Evolutionary conservation across 2,329 filamentous ascomycete genomes (phyloP), one percentile per base, ranked within the genome.

Genomic region (Phialocephala subalpina): DNA sequence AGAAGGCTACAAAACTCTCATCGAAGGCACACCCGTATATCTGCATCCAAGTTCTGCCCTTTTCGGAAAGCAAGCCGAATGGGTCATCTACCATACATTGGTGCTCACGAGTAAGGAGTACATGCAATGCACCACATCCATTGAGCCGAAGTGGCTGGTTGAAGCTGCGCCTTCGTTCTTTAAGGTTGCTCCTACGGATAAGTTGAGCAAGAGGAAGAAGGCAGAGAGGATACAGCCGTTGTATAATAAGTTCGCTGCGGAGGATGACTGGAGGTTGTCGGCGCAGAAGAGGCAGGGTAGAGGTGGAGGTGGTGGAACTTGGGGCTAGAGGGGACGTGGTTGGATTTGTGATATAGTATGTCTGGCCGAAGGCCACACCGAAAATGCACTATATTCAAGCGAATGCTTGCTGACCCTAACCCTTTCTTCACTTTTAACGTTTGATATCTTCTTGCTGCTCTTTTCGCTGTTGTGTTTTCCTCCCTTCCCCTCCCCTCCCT

Each of bases 121-220:
- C 80, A 98, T 99, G 96, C 94, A 97, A 75, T 92, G 88, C 77
- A 96, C 94, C 16, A 97, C 93, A 3, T 87, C 87, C 3, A 98
- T 99, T 74, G 96, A 99, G 80, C 95, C 96, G 9, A 97, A 97
- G 76, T 91, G 89, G 89, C 86, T 99, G 25, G 94, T 98, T 0
- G 94, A 97, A 74, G 95, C 94, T 14, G 96, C 97, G n/a, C 96
- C 97, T 11, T 97, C 94, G 0, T 99, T 98, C 83, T 99, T 98
- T 88, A 97, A 97, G 85, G 93, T 98, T 4, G 95, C 96, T 20
- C 90, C 92, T 0, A 95, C 91, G 40, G 93, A 97, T 77, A 85
- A 88, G 63, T 80, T 99, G 74, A 95, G 91, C 70, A 97, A 97
- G 85, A 83, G 96, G 75, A 96, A 97, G 87, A 91, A 93, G 83